Conservation (phyloP, 108 stramenopile genomes). For the Pseudonitzschia multistriata region DNA sequence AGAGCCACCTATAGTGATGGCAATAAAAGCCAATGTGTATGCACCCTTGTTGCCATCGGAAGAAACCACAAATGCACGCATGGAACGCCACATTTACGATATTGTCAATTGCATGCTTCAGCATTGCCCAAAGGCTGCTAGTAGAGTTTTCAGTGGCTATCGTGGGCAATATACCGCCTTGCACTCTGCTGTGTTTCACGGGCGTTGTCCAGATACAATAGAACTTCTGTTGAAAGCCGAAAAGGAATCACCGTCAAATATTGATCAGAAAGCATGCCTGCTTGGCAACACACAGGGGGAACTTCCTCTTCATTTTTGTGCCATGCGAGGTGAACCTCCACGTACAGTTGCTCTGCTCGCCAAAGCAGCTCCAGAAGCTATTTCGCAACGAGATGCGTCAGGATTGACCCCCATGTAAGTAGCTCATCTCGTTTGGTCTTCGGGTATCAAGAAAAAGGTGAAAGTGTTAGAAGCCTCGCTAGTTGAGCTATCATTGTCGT, state of each 20-base stretch:
- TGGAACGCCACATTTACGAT: constrained; percentile 65
- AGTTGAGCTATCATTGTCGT: neutral
- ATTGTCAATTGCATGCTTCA: constrained; percentile 66
- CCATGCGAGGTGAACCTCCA: constrained; percentile 73
- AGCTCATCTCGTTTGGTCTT: neutral
- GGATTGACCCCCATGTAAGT: constrained; percentile 61
- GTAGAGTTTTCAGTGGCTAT: constrained; percentile 55
- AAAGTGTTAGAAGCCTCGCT: neutral
- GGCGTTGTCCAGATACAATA: constrained; percentile 67
- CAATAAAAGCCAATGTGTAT: constrained; percentile 71
- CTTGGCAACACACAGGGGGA: constrained; percentile 72
- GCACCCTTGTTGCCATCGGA: constrained; percentile 40
- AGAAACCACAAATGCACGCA: constrained; percentile 38
- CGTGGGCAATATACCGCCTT: constrained; percentile 71
- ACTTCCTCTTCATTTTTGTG: constrained; percentile 74
- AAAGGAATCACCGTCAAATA: constrained; percentile 17
- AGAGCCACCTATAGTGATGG: constrained; percentile 74
- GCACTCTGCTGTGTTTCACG: constrained; percentile 80
- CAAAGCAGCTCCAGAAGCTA: constrained; percentile 62
- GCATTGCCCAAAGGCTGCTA: constrained; percentile 63
- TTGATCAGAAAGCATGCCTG: constrained; percentile 37
- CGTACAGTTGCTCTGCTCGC: constrained; percentile 53
- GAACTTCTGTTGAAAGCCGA: constrained; percentile 59
- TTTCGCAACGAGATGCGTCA: constrained; percentile 54
- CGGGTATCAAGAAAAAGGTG: neutral